A percentile compares a stretch with the other conserved stretches of the same genome.
These are phyloP conservation scores for Fallopia convolvulus DNA, from an alignment of 148 eudicot species.

Conservation along the genomic window DNA sequence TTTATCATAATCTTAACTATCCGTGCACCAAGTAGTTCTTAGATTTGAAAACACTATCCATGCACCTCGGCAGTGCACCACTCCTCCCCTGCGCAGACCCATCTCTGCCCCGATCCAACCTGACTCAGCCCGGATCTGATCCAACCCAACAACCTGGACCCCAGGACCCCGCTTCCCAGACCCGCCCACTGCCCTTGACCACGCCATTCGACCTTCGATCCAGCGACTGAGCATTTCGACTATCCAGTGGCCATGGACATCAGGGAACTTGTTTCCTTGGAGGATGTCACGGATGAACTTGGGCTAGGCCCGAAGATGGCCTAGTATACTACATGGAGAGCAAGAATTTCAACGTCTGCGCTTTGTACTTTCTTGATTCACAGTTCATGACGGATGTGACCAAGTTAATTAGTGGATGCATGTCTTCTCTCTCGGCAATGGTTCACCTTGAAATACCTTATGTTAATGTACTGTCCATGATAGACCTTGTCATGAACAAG, in stretches of 20 bases:
- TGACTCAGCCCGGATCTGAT: no score
- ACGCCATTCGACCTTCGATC: no score
- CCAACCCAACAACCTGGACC: no score
- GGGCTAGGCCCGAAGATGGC: constrained; percentile 94
- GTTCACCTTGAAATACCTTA: constrained; percentile 92
- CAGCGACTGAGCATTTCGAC: constrained; percentile 90
- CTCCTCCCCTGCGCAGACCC: no score
- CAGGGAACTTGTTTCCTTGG: constrained; percentile 70
- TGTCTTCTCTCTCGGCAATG: constrained; percentile 95
- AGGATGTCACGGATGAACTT: constrained; percentile 94
- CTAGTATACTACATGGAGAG: constrained; percentile 92
- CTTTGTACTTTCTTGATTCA: constrained; percentile 83
- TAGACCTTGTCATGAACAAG: constrained; percentile 89
- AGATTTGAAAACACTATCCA: no score
- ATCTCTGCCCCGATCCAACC: no score
- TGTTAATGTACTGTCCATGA: constrained; percentile 75
- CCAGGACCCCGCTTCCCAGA: no score
- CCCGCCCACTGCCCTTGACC: no score
- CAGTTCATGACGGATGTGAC: constrained; percentile 98
- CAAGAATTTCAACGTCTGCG: constrained; percentile 89
- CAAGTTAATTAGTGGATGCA: constrained; percentile 94
- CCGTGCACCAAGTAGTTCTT: no score
- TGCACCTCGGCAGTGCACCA: no score
- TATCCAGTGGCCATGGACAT: constrained; percentile 94
- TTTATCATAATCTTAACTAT: no score